These are phyloP conservation scores for Aspergillus thermomutatus DNA, from an alignment of 2,329 filamentous ascomycete genomes.

Conservation along the genomic window DNA sequence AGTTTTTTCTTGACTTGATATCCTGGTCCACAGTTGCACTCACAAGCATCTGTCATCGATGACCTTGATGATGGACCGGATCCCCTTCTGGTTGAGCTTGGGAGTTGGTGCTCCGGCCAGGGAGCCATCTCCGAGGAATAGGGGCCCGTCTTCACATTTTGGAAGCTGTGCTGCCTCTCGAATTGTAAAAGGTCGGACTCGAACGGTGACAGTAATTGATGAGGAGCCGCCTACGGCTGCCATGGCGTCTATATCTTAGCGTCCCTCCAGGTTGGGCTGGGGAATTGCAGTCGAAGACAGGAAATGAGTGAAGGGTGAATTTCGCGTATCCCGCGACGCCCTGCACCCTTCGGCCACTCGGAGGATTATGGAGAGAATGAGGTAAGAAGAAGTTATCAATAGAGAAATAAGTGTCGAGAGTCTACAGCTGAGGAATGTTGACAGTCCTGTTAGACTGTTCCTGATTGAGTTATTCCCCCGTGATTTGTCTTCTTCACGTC, in stretches of 20 bases:
- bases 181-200: conserved; percentile 70
- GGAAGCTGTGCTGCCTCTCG: conserved; percentile 88
- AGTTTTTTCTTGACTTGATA: conserved; percentile 9
- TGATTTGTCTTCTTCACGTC: conserved; percentile 12
- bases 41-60: conserved; percentile 95
- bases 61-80: conserved; percentile 91
- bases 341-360: conserved; percentile 17
- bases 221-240: conserved; percentile 44
- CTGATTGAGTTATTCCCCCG: neutral
- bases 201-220: conserved; percentile 53
- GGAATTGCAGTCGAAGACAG: conserved; percentile 7
- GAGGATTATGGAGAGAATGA: conserved; percentile 8
- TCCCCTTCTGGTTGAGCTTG: conserved; percentile 79
- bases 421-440: conserved; percentile 23
- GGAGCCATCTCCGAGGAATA: conserved; percentile 96
- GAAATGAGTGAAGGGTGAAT: conserved; percentile 17
- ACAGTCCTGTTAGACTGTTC: conserved; percentile 16
- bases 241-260: conserved; percentile 31
- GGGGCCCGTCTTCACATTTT: conserved; percentile 72
- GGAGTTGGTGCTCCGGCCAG: conserved; percentile 82
- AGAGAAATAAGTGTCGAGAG: neutral
- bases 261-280: conserved; percentile 17
- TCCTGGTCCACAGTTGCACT: conserved; percentile 35
- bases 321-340: conserved; percentile 14
- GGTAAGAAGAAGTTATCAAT: conserved; percentile 6